Conservation (phyloP, 2,329 filamentous ascomycete genomes). For the Aspergillus persii region DNA sequence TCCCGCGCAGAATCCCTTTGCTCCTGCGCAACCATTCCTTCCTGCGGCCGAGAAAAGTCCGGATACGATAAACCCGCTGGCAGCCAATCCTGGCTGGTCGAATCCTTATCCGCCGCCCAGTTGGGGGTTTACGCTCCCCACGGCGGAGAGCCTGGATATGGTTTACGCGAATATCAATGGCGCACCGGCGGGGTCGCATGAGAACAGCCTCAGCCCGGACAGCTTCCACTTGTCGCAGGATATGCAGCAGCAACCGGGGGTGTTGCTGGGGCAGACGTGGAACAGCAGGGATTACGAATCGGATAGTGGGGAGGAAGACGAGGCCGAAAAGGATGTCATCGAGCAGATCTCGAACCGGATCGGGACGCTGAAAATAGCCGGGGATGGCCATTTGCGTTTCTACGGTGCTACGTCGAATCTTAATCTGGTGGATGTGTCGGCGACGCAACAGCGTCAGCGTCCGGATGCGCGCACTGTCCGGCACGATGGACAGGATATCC, state of each 20-base stretch:
- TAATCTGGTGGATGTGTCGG: constrained; percentile 41
- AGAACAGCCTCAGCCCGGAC: constrained; percentile 26
- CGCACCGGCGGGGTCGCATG: constrained; percentile 16
- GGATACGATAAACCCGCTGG: constrained; percentile 23
- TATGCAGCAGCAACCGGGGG: constrained; percentile 26
- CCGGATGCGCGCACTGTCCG: constrained; percentile 40
- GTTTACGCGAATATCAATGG: constrained; percentile 34
- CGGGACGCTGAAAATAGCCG: constrained; percentile 44
- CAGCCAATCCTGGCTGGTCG: constrained; percentile 18
- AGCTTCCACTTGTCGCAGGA: constrained; percentile 27
- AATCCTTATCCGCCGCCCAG: constrained; percentile 25
- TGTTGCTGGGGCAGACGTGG: constrained; percentile 19
- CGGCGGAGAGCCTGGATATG: constrained; percentile 35
- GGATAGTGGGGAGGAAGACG: constrained; percentile 39
- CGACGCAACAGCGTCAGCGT: constrained; percentile 32
- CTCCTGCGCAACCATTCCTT: constrained; percentile 12
- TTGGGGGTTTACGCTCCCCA: constrained; percentile 38
- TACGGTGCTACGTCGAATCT: constrained; percentile 48
- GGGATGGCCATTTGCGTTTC: constrained; percentile 45
- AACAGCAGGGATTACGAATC: constrained; percentile 27
- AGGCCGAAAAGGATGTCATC: constrained; percentile 42
- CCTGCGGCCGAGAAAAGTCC: constrained; percentile 13
- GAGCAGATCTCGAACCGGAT: constrained; percentile 45
- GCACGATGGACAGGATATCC: constrained; percentile 39
- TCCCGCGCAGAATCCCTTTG: constrained; percentile 10